phyloP scores from a whole-genome alignment of 768 basidiomycete species.

The Hygrocybe coccinea region DNA sequence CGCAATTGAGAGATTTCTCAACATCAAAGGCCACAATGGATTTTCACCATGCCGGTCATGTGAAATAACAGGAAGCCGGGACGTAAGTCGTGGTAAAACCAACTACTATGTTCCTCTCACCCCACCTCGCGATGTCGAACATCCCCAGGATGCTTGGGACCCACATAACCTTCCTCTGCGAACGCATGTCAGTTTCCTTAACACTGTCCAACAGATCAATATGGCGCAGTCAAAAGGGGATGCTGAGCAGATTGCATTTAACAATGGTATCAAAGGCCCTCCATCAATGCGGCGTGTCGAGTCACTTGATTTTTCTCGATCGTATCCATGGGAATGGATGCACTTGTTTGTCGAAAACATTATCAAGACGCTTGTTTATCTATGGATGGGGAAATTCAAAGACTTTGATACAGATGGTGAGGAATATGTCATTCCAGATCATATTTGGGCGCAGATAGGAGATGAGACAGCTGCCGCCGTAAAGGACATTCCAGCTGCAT shows the following conservation, averaged over 20 bases:
- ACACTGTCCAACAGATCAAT: not conserved
- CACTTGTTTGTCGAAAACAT: slow-evolving; percentile 43
- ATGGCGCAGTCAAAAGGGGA: not conserved
- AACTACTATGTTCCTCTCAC: slow-evolving; percentile 24
- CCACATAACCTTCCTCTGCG: slow-evolving; percentile 18
- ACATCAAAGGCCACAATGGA: slow-evolving; percentile 36
- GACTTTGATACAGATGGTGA: slow-evolving; percentile 26
- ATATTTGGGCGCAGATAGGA: slow-evolving; percentile 35
- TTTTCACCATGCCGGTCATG: slow-evolving; percentile 32
- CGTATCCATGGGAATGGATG: slow-evolving; percentile 42
- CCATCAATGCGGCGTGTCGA: slow-evolving; percentile 24
- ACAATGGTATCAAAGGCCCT: slow-evolving; percentile 27
- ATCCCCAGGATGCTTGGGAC: slow-evolving; percentile 1
- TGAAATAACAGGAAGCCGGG: slow-evolving; percentile 22
- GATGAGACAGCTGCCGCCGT: slow-evolving; percentile 25
- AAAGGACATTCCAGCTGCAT: slow-evolving; percentile 28
- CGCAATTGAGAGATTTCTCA: slow-evolving; percentile 26
- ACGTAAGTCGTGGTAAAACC: slow-evolving; percentile 3
- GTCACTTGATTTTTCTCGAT: slow-evolving; percentile 23
- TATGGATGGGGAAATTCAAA: slow-evolving; percentile 41
- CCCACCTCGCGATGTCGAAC: not conserved
- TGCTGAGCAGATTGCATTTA: slow-evolving; percentile 13
- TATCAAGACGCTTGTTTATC: slow-evolving; percentile 30
- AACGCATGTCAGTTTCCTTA: slow-evolving; percentile 10
- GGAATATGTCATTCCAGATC: slow-evolving; percentile 22